Evolutionary conservation across 192 early-diverging fungal species (phyloP).

Genomic region (Coemansia erecta): DNA sequence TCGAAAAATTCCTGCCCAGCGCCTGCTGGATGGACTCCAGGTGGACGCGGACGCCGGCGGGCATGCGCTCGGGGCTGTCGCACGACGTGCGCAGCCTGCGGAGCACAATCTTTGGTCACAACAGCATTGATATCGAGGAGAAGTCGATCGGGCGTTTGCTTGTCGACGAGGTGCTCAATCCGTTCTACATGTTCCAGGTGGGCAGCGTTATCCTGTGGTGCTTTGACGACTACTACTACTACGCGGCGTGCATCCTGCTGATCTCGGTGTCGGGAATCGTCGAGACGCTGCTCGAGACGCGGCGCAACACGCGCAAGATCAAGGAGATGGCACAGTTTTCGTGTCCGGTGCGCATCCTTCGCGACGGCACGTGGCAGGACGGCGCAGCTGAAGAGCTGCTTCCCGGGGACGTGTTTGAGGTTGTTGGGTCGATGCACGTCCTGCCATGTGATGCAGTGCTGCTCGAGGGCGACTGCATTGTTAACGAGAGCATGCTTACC

Average conservation of each 20-base stretch:
- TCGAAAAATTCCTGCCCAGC: slow-evolving; percentile 48
- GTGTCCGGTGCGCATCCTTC: slow-evolving; percentile 74
- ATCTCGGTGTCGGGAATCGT: slow-evolving; percentile 79
- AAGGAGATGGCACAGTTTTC: slow-evolving; percentile 85
- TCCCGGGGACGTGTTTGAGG: slow-evolving; percentile 93
- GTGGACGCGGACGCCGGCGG: slow-evolving; percentile 39
- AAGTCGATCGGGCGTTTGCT: slow-evolving; percentile 62
- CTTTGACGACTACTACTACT: slow-evolving; percentile 93
- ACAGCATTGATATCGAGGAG: slow-evolving; percentile 71
- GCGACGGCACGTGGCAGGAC: slow-evolving; percentile 56
- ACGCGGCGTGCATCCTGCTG: slow-evolving; percentile 87
- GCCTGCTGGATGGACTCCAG: slow-evolving; percentile 50
- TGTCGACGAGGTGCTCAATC: slow-evolving; percentile 73
- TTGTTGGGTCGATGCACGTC: slow-evolving; percentile 58
- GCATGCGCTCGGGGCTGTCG: slow-evolving; percentile 54
- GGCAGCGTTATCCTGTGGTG: slow-evolving; percentile 79
- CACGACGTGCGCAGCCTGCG: slow-evolving; percentile 58
- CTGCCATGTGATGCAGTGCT: slow-evolving; percentile 94
- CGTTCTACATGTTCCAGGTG: slow-evolving; percentile 81
- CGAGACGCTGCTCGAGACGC: slow-evolving; percentile 77
- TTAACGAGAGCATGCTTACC: slow-evolving; percentile 98
- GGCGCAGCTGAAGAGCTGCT: slow-evolving; percentile 77
- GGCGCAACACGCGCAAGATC: slow-evolving; percentile 65
- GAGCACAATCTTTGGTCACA: slow-evolving; percentile 66
- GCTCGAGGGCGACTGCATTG: slow-evolving; percentile 91